Evolutionary conservation across 148 eudicot species (phyloP).

Genomic region (Agrostemma githago): DNA sequence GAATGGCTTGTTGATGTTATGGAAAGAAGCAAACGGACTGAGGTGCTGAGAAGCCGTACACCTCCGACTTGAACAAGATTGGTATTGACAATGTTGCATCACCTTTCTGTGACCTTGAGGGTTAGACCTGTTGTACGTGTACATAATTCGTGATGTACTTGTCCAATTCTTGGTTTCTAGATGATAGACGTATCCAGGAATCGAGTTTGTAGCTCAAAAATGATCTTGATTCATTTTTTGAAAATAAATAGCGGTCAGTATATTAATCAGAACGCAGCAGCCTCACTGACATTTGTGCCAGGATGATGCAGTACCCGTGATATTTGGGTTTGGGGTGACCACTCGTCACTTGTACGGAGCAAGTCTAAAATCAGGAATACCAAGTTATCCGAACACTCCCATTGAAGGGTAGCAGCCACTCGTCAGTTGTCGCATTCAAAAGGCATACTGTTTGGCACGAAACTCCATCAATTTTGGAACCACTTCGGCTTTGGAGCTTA

Average conservation of each 20-base stretch:
- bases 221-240: slow-evolving; percentile 2
- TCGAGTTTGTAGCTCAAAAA: not conserved
- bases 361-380: no score
- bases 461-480: no score
- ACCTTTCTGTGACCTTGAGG: not conserved
- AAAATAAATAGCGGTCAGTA: not conserved
- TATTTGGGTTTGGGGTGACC: no score
- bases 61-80: slow-evolving; percentile 30
- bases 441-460: no score
- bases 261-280: not conserved
- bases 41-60: slow-evolving; percentile 66
- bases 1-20: slow-evolving; percentile 91
- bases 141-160: slow-evolving; percentile 2
- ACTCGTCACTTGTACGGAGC: no score
- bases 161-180: not conserved
- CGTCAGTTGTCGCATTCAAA: no score
- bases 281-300: no score
- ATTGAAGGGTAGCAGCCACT: no score
- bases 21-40: slow-evolving; percentile 94
- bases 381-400: no score
- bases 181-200: not conserved
- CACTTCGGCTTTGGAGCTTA: no score
- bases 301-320: no score
- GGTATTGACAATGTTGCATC: not conserved
- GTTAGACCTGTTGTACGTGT: slow-evolving; percentile 22